Percentiles rank a stretch among this genome's conserved stretches.
Evolutionary conservation across 2,329 filamentous ascomycete species (phyloP).

Genomic region (Xylaria sp.): DNA sequence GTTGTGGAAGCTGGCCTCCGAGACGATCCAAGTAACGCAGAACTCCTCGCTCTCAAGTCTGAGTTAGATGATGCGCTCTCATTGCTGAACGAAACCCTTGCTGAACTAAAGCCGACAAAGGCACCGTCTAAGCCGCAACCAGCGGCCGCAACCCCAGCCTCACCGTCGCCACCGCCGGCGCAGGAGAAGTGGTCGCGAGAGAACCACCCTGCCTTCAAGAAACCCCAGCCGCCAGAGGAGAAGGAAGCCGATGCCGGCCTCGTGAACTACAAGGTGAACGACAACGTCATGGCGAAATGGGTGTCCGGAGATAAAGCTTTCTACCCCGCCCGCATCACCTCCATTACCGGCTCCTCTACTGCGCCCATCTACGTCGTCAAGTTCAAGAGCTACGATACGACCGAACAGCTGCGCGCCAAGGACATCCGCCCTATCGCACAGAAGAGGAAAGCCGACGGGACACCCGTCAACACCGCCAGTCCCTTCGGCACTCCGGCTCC

Average conservation of each 20-base stretch:
- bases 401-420: constrained; percentile 81
- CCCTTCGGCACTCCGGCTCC: constrained; percentile 49
- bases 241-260: constrained; percentile 63
- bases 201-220: constrained; percentile 81
- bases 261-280: constrained; percentile 82
- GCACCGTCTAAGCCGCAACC: constrained; percentile 55
- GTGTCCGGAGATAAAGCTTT: constrained; percentile 86
- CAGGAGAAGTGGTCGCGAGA: constrained; percentile 82
- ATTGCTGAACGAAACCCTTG: constrained; percentile 81
- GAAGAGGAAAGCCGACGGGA: constrained; percentile 88
- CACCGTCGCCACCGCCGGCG: constrained; percentile 61
- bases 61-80: constrained; percentile 86
- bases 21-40: constrained; percentile 81
- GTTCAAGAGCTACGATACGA: constrained; percentile 90
- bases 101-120: constrained; percentile 76
- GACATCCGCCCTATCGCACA: constrained; percentile 84
- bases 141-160: constrained; percentile 42
- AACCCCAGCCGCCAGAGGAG: constrained; percentile 60
- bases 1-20: constrained; percentile 79
- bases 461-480: constrained; percentile 61
- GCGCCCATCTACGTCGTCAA: constrained; percentile 94
- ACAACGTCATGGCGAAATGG: constrained; percentile 91
- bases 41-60: constrained; percentile 78
- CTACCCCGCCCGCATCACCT: constrained; percentile 92
- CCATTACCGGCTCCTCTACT: constrained; percentile 89